Percentiles rank a stretch among this genome's conserved stretches.
These are phyloP conservation scores for Tirmania nivea DNA, from an alignment of 495 filamentous ascomycete species.

Conservation along the genomic window DNA sequence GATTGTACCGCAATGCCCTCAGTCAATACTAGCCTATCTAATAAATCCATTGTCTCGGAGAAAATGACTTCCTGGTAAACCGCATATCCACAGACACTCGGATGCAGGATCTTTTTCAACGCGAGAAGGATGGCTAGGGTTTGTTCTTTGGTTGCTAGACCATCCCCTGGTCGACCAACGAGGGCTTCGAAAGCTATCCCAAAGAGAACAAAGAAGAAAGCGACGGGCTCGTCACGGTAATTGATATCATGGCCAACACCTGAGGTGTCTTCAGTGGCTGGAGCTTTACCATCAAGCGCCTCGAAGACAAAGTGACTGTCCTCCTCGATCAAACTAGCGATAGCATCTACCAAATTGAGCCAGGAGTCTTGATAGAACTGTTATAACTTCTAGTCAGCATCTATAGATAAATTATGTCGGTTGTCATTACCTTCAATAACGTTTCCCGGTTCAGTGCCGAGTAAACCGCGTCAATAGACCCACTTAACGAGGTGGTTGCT, in stretches of 20 bases:
- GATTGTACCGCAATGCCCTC: slow-evolving; percentile 75
- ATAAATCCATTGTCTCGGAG: slow-evolving; percentile 86
- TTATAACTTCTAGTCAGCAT: slow-evolving; percentile 13
- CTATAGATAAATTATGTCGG: background rate
- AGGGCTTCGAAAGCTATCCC: slow-evolving; percentile 91
- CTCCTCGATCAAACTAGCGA: slow-evolving; percentile 90
- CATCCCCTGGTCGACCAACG: slow-evolving; percentile 52
- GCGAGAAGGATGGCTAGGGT: slow-evolving; percentile 77
- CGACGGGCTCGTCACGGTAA: slow-evolving; percentile 91
- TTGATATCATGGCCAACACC: slow-evolving; percentile 54
- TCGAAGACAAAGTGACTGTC: slow-evolving; percentile 96
- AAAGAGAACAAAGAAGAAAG: slow-evolving; percentile 97
- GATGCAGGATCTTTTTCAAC: slow-evolving; percentile 81
- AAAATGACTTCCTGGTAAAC: slow-evolving; percentile 94
- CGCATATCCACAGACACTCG: slow-evolving; percentile 85
- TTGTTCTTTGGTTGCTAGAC: slow-evolving; percentile 50
- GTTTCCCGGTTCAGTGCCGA: slow-evolving; percentile 87
- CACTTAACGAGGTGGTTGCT: slow-evolving; percentile 42
- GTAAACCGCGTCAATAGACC: slow-evolving; percentile 74
- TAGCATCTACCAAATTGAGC: slow-evolving; percentile 90
- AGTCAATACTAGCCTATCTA: slow-evolving; percentile 81
- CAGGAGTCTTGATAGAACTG: slow-evolving; percentile 94
- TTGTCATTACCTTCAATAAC: slow-evolving; percentile 38
- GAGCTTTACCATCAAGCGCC: slow-evolving; percentile 70
- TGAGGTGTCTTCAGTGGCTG: slow-evolving; percentile 28